Base-by-base conservation (phyloP, 2,329 filamentous ascomycete species). In the Aspergillus carbonarius region DNA sequence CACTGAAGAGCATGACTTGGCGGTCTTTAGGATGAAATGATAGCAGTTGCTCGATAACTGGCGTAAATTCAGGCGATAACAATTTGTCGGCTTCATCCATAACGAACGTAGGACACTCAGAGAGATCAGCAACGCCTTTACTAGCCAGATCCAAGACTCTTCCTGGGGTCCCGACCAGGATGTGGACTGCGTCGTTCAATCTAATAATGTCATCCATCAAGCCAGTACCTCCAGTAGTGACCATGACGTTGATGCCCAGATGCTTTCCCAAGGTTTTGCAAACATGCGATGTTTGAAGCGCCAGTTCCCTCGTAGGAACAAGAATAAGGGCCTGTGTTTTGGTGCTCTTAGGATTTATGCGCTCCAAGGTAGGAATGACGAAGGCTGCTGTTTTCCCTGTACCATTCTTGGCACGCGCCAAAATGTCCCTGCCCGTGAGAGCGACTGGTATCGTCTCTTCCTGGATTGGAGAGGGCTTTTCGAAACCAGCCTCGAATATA, bases 1-100 rank as follows among this genome's bases (percentile, higher is more conserved):
- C 96, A 68, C 92, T 96, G 82, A 99, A 99, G 61, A 99, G 88
- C 95, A 99, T 99, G 71, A 99, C 93, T 79, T 99, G 95, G 59
- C 95, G 90, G 73, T 99, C 93, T 76, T 95, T 96, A 63, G 95
- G 93, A 75, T 97, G 93, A 79, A 96, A 97, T 64, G 91, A 89
- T 51, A 99, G 83, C 20, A 99, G 84, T 75, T 99, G 92, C 78
- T 99, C 96, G 66, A 99, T 96, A 63, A 96, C 93, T 25, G 93
- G 92, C 6, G 95, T 99, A 74, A 99, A 99, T 74, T 99, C 95
- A 60, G 91, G 87, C 6, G 95, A 99, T 52, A 99, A 85, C 61
- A 99, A 87, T 82, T 99, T 99, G 79, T 99, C 95, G 56, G 95
- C 95, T 77, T 99, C 95, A 72, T 99, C 95, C 95, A 99, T 99